Evolutionary conservation across 2,329 filamentous ascomycete genomes (phyloP).

Genomic region (Exophiala spinifera): DNA sequence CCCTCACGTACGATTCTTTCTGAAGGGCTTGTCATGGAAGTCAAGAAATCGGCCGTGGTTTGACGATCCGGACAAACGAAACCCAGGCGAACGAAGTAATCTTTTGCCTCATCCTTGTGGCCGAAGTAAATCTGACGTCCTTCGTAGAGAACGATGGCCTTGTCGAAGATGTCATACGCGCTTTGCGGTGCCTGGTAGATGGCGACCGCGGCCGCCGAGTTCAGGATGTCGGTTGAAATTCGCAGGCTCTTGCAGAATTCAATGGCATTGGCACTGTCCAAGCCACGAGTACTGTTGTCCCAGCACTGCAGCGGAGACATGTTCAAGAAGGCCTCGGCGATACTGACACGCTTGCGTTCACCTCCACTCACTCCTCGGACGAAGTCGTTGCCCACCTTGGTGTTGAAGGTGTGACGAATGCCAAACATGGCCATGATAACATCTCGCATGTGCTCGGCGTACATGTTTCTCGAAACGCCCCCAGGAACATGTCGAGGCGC

Average conservation of each 20-base stretch:
- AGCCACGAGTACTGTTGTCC: constrained; percentile 52
- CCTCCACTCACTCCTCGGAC: constrained; percentile 63
- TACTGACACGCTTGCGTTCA: constrained; percentile 60
- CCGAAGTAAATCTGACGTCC: constrained; percentile 78
- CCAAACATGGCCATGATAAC: constrained; percentile 53
- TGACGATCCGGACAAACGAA: constrained; percentile 67
- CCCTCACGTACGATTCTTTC: constrained; percentile 59
- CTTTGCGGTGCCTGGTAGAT: constrained; percentile 56
- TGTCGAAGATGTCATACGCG: constrained; percentile 66
- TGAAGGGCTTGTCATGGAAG: constrained; percentile 63
- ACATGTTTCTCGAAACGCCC: constrained; percentile 42
- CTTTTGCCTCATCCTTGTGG: constrained; percentile 56
- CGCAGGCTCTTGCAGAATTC: constrained; percentile 57
- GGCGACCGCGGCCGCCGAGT: constrained; percentile 53
- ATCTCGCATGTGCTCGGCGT: constrained; percentile 44
- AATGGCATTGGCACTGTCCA: constrained; percentile 57
- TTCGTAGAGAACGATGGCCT: constrained; percentile 70
- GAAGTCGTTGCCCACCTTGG: constrained; percentile 55
- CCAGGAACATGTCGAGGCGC: constrained; percentile 43
- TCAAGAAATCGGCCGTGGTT: constrained; percentile 69
- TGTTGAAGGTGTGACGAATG: constrained; percentile 42
- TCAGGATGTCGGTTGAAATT: constrained; percentile 48
- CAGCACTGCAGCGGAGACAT: constrained; percentile 45
- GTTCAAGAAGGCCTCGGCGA: constrained; percentile 52
- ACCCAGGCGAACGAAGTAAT: constrained; percentile 67